phyloP scores from a whole-genome alignment of 345 rosid genomes.

The Mangifera indica region DNA sequence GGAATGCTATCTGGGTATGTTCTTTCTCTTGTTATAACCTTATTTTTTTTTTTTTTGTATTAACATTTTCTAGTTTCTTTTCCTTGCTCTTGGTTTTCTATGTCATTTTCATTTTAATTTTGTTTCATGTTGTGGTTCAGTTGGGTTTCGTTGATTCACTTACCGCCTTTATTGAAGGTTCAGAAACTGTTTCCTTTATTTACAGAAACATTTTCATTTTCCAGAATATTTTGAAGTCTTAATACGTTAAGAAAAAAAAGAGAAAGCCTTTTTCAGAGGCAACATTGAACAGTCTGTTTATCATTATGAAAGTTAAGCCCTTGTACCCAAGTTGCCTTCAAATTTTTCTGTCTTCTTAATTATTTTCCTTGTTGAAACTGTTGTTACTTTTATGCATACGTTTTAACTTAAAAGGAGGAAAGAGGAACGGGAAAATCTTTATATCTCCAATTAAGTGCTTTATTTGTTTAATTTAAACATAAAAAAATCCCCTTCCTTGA shows the following conservation, averaged over 20 bases:
- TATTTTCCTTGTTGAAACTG: neutral
- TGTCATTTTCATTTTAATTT: neutral
- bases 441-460: too few relatives aligned
- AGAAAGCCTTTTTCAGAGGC: neutral
- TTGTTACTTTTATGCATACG: neutral
- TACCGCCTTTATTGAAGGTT: neutral
- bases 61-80: neutral
- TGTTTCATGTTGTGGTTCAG: neutral
- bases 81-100: neutral
- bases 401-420: too few relatives aligned
- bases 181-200: neutral
- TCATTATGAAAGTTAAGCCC: neutral
- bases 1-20: constrained; percentile 35
- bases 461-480: too few relatives aligned
- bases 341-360: neutral
- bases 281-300: neutral
- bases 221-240: neutral
- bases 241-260: too few relatives aligned
- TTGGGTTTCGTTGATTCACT: neutral
- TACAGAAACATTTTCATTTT: neutral
- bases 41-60: neutral
- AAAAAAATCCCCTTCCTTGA: too few relatives aligned
- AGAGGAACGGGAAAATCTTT: neutral
- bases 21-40: neutral
- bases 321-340: neutral